These are phyloP conservation scores for Paxillus involutus DNA, from an alignment of 768 basidiomycete genomes.

Conservation along the genomic window DNA sequence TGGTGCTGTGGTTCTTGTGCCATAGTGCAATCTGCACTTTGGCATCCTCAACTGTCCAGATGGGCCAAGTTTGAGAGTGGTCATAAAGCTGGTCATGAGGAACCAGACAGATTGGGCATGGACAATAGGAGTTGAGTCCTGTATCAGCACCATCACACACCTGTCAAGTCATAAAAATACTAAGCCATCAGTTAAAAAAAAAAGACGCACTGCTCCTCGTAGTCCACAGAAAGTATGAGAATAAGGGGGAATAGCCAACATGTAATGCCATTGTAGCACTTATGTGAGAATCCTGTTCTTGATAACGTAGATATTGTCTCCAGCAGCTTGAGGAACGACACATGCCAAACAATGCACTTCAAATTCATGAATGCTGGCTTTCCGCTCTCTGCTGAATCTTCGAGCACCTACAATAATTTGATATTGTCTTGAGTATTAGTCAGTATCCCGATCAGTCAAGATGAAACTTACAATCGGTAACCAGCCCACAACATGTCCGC, in stretches of 20 bases:
- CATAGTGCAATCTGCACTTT: not conserved
- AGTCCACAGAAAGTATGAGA: slow-evolving; percentile 40
- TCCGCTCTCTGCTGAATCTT: slow-evolving; percentile 25
- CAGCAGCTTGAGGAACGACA: slow-evolving; percentile 28
- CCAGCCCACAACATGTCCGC: slow-evolving; percentile 6
- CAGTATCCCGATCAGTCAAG: no score
- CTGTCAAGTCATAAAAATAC: slow-evolving; percentile 21
- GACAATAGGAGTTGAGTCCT: slow-evolving; percentile 23
- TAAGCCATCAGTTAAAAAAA: no score
- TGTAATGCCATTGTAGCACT: slow-evolving; percentile 22
- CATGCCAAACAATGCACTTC: slow-evolving; percentile 37
- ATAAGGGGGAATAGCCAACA: slow-evolving; percentile 35
- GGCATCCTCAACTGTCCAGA: slow-evolving; percentile 21
- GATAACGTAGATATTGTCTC: slow-evolving; percentile 17
- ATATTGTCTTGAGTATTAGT: not conserved
- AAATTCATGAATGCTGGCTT: slow-evolving; percentile 28
- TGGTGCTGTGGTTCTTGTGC: not conserved
- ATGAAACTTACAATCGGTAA: not conserved
- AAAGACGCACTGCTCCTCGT: slow-evolving; percentile 44
- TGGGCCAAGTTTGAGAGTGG: slow-evolving; percentile 9
- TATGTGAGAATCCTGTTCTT: slow-evolving; percentile 17
- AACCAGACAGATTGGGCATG: slow-evolving; percentile 39
- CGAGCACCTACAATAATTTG: slow-evolving; percentile 18
- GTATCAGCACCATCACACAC: slow-evolving; percentile 35
- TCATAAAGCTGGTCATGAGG: slow-evolving; percentile 22